Evolutionary conservation across 305 asterid species (phyloP).

Genomic region (Andrographis paniculata): DNA sequence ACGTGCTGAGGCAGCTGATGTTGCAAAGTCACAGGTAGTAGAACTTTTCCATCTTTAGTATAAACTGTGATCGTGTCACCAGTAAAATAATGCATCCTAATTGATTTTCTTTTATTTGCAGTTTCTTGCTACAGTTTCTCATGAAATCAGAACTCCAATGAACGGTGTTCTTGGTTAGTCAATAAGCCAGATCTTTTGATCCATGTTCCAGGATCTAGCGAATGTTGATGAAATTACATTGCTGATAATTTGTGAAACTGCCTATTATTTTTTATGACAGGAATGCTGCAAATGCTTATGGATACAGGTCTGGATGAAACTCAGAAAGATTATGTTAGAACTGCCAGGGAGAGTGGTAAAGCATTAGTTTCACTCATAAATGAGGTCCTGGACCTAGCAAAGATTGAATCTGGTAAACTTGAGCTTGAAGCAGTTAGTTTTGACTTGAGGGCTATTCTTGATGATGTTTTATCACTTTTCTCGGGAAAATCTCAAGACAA

Average conservation of each 20-base stretch:
- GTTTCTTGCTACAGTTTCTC: conserved; percentile 16
- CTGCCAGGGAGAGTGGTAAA: conserved; percentile 97
- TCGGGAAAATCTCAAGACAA: conserved; percentile 86
- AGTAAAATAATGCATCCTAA: neutral
- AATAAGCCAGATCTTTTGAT: too few species aligned
- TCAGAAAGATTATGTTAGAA: conserved; percentile 91
- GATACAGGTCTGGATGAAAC: conserved; percentile 90
- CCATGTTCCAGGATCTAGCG: neutral
- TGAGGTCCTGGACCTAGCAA: conserved; percentile 91
- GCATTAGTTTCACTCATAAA: conserved; percentile 93
- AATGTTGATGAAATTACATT: neutral
- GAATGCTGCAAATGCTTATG: conserved; percentile 93
- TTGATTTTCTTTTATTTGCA: neutral
- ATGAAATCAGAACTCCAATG: conserved; percentile 16
- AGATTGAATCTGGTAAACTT: conserved; percentile 94
- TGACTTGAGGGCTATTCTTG: conserved; percentile 74
- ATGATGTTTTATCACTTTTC: conserved; percentile 80
- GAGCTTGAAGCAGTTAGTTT: conserved; percentile 94
- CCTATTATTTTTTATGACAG: neutral
- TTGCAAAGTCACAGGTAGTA: conserved; percentile 82
- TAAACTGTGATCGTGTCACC: neutral
- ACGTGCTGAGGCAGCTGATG: conserved; percentile 89
- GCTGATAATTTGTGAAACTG: neutral
- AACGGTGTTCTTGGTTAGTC: conserved; percentile 14
- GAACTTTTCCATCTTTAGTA: neutral